phyloP scores from a whole-genome alignment of 441 rosid species.

The Erysimum pusillum region DNA sequence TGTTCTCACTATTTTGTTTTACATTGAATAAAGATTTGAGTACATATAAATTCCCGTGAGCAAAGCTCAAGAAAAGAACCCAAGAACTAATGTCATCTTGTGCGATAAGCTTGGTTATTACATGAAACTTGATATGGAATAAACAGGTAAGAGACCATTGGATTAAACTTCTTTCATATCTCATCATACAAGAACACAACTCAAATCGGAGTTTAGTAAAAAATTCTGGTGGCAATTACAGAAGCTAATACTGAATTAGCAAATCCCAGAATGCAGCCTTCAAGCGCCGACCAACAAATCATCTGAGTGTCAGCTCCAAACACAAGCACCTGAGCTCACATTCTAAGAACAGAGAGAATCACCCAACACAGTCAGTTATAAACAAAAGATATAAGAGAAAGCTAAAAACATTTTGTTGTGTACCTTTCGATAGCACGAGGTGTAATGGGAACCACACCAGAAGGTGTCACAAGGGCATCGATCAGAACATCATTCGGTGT shows the following conservation, averaged over 20 bases:
- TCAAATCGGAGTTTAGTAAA: not conserved
- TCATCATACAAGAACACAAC: constrained; percentile 32
- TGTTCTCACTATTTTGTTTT: constrained; percentile 21
- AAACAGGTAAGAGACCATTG: not conserved
- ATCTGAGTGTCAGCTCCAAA: constrained; percentile 24
- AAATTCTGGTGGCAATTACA: not conserved
- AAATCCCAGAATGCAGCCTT: constrained; percentile 23
- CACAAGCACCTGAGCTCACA: constrained; percentile 42
- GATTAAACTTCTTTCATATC: constrained; percentile 13
- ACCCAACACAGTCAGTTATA: constrained; percentile 6
- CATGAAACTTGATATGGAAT: not conserved
- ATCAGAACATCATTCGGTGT: constrained; percentile 67
- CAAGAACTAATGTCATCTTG: not conserved
- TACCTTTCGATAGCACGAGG: constrained; percentile 52
- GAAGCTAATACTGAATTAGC: constrained; percentile 19
- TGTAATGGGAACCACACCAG: constrained; percentile 70
- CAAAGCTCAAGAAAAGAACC: not conserved
- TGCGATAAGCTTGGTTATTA: not conserved
- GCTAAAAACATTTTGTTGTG: not conserved
- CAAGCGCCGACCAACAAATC: constrained; percentile 10
- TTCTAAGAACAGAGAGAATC: constrained; percentile 34
- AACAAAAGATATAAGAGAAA: not conserved
- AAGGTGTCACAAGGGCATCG: constrained; percentile 80
- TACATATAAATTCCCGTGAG: constrained; percentile 6
- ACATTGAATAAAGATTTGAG: constrained; percentile 32